Evolutionary conservation across 768 basidiomycete species (phyloP).

Genomic region (Tylopilus felleus): DNA sequence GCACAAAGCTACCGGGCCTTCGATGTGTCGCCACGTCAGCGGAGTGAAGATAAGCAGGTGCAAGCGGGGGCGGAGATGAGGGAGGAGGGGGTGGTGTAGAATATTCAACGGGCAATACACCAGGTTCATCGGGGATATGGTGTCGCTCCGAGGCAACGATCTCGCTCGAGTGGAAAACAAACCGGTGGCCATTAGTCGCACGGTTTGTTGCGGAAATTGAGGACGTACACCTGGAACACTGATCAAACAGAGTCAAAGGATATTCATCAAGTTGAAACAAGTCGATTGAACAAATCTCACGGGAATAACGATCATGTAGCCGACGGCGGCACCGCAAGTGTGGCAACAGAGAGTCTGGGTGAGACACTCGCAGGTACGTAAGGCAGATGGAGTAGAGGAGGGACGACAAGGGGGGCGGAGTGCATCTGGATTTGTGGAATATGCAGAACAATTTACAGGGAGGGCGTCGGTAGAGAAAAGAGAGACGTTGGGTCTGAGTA

Average conservation of each 20-base stretch:
- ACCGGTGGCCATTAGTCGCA: constrained; percentile 80
- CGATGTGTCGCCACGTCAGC: constrained; percentile 28
- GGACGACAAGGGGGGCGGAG: constrained; percentile 40
- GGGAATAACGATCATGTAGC: constrained; percentile 79
- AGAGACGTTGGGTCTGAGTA: constrained; percentile 75
- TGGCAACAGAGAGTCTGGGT: constrained; percentile 81
- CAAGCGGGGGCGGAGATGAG: constrained; percentile 31
- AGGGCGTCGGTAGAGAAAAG: constrained; percentile 82
- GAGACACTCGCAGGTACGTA: constrained; percentile 78
- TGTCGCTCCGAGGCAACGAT: constrained; percentile 60
- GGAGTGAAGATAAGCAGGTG: constrained; percentile 29
- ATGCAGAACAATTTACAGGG: constrained; percentile 73
- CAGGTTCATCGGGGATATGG: constrained; percentile 61
- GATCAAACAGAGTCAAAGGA: constrained; percentile 13
- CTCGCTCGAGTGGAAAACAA: constrained; percentile 79
- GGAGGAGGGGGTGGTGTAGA: constrained; percentile 30
- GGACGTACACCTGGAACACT: constrained; percentile 72
- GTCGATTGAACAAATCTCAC: constrained; percentile 25
- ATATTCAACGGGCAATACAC: constrained; percentile 49
- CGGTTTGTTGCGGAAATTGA: constrained; percentile 65
- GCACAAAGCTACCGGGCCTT: constrained; percentile 1
- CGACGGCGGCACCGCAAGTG: constrained; percentile 69
- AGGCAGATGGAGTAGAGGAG: constrained; percentile 27
- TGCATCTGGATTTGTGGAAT: constrained; percentile 45
- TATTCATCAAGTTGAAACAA: constrained; percentile 5